Conservation (phyloP, 495 filamentous ascomycete genomes). For the Tuber microsphaerosporum region DNA sequence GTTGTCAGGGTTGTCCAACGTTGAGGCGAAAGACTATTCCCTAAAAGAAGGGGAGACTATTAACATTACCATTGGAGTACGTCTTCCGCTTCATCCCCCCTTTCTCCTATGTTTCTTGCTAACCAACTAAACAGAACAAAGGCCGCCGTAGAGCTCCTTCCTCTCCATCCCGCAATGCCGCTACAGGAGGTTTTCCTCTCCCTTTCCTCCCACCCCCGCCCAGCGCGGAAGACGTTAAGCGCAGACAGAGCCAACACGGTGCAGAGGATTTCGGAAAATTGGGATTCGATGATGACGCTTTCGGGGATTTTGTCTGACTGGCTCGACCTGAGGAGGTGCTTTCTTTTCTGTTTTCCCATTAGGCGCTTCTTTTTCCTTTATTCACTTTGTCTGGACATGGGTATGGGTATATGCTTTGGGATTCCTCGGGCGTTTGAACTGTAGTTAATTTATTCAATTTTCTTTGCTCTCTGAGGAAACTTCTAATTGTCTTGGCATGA, state of each 20-base stretch:
- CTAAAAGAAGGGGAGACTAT: conserved; percentile 82
- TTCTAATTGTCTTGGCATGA: background rate
- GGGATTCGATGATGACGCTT: conserved; percentile 61
- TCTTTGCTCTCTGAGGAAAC: background rate
- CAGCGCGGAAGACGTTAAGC: conserved; percentile 51
- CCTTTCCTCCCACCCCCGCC: conserved; percentile 57
- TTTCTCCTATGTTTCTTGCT: conserved; percentile 6
- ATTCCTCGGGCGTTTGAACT: background rate
- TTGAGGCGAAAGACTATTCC: conserved; percentile 61
- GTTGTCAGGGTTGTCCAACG: conserved; percentile 34
- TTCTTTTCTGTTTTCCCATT: background rate
- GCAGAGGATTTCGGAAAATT: conserved; percentile 46
- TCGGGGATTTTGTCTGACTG: conserved; percentile 54
- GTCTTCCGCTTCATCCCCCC: background rate
- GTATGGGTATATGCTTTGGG: background rate
- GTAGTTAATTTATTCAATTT: conserved; percentile 1
- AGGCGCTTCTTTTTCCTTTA: background rate
- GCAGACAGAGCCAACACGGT: conserved; percentile 47
- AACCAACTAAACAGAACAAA: conserved; percentile 39
- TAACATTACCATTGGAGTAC: conserved; percentile 61
- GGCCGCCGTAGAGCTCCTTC: conserved; percentile 39
- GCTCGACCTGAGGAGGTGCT: background rate
- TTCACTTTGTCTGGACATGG: conserved; percentile 2
- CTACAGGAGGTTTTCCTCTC: conserved; percentile 29
- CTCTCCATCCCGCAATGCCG: conserved; percentile 26